Evolutionary conservation across 1,139 yeast genomes (phyloP), one percentile per base, ranked within the genome.

Genomic region (Blastobotrys proliferans): DNA sequence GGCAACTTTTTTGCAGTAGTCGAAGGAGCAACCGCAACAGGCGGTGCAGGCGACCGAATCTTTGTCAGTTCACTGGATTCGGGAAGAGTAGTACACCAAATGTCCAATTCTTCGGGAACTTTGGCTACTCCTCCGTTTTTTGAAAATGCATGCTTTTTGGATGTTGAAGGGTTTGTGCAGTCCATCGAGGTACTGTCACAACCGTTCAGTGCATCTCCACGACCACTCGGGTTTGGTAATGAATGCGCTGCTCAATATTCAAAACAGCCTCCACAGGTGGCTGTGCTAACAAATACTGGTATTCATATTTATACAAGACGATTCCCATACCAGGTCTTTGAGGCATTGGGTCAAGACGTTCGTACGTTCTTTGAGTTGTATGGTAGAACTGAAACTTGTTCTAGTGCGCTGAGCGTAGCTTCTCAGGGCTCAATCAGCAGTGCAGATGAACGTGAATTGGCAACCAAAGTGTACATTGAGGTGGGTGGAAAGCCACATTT

Each of bases 211-310:
- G 87, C 94, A 1, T 75, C 90, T 0, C 66, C 74, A 34, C 76
- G 76, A 37, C 94, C 94, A 13, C 77, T 72, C 54, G 96, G 96
- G 1, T 86, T 81, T 60, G 77, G 88, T 4, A 90, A 90, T 59
- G 80, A 81, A 49, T 78, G 84, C 57, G 95, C 95, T 1, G 80
- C 90, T 18, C 97, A 90, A 59, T 90, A 86, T 57, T 68, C 83
- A 41, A 50, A 55, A 10, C 56, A 61, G 2, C 55, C 68, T 3
- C 62, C 67, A 2, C 80, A 79, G 55, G 74, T 90, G 61, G 96
- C 95, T 0, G 79, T 90, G 2, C 68, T 92, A 55, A 90, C 97
- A 1, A 80, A 78, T 54, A 76, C 79, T 25, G 92, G 95, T 3
- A 77, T 92, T 31, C 80, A 81, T 52, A 72, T 86, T 33, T 86